Evolutionary conservation across 2,329 filamentous ascomycete genomes (phyloP).

Genomic region (Sclerotinia subarctica): DNA sequence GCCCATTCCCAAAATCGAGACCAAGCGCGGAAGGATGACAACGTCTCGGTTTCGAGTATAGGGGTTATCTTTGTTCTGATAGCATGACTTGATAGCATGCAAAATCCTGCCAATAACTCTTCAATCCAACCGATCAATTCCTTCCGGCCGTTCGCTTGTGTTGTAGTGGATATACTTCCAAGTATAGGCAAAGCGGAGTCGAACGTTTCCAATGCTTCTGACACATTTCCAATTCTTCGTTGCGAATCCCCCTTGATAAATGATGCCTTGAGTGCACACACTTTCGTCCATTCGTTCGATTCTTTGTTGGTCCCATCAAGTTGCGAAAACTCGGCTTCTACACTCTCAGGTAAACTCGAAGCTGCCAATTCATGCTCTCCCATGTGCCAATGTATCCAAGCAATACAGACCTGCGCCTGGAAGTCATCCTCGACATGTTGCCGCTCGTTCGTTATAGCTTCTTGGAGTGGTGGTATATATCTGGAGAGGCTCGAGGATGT

Average conservation of each 20-base stretch:
- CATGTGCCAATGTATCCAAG: constrained; percentile 78
- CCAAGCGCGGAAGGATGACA: constrained; percentile 64
- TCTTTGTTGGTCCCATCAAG: constrained; percentile 51
- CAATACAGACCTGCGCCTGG: constrained; percentile 79
- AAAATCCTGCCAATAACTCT: constrained; percentile 70
- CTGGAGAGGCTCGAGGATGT: constrained; percentile 31
- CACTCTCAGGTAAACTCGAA: constrained; percentile 59
- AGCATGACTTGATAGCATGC: constrained; percentile 63
- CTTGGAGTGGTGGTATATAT: constrained; percentile 44
- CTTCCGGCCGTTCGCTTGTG: constrained; percentile 48
- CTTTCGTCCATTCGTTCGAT: constrained; percentile 72
- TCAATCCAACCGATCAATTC: constrained; percentile 78
- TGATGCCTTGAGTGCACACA: constrained; percentile 74
- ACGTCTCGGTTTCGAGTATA: constrained; percentile 51
- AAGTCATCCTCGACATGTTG: constrained; percentile 57
- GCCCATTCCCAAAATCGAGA: constrained; percentile 60
- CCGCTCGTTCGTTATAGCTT: constrained; percentile 57
- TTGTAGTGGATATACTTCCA: constrained; percentile 49
- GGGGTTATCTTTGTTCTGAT: constrained; percentile 50
- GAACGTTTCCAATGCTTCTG: constrained; percentile 64
- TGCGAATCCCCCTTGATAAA: constrained; percentile 71
- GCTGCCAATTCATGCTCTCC: constrained; percentile 64
- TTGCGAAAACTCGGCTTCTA: constrained; percentile 53
- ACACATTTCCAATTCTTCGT: constrained; percentile 47
- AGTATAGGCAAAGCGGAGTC: constrained; percentile 64